Percentiles rank a stretch among this genome's conserved stretches.
Conservation (phyloP, 768 basidiomycete species). For the Hygrocybe punicea region DNA sequence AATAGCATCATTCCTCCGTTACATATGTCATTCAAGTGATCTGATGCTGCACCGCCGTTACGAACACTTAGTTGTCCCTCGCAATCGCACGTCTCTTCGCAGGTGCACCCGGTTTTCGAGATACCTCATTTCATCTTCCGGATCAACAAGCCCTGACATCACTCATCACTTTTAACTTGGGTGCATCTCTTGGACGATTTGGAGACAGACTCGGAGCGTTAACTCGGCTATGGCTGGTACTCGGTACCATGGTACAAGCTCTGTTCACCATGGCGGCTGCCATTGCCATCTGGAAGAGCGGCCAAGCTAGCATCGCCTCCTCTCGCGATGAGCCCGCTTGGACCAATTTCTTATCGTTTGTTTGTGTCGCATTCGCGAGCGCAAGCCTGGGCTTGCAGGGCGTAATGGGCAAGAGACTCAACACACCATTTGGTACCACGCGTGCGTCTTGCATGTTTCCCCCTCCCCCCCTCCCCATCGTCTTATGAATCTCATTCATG, state of each 20-base stretch:
- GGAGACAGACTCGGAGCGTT: conserved; percentile 78
- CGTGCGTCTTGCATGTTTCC: conserved; percentile 57
- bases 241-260: conserved; percentile 70
- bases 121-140: conserved; percentile 66
- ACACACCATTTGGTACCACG: conserved; percentile 75
- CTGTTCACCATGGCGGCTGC: conserved; percentile 73
- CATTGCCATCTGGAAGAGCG: conserved; percentile 67
- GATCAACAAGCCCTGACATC: conserved; percentile 84
- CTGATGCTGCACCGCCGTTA: neutral
- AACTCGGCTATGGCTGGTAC: conserved; percentile 70
- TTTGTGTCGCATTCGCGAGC: conserved; percentile 75
- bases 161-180: conserved; percentile 70
- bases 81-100: conserved; percentile 81
- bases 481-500: neutral
- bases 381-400: conserved; percentile 83
- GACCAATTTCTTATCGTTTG: conserved; percentile 63
- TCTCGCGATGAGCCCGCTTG: conserved; percentile 64
- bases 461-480: neutral
- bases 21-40: neutral
- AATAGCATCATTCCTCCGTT: conserved; percentile 6
- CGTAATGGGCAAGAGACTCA: conserved; percentile 76
- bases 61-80: conserved; percentile 56
- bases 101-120: conserved; percentile 42
- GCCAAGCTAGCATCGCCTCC: conserved; percentile 51
- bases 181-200: conserved; percentile 76